phyloP scores from a whole-genome alignment of 2,329 filamentous ascomycete genomes.

The Xylaria arbuscula region DNA sequence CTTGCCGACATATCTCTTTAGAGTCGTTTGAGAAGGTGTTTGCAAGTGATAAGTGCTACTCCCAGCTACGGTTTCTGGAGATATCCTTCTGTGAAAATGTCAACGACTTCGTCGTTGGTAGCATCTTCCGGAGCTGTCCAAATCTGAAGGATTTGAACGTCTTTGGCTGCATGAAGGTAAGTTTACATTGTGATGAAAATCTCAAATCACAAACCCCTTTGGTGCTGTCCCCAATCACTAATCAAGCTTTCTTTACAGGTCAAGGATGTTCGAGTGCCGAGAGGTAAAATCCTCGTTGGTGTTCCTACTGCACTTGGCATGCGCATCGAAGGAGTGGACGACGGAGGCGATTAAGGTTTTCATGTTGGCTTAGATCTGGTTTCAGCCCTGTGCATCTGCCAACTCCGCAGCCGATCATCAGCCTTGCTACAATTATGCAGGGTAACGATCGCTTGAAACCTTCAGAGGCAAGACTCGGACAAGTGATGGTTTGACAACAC shows the following conservation, averaged over 20 bases:
- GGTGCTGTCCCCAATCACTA: conserved; percentile 25
- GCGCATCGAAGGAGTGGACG: conserved; percentile 55
- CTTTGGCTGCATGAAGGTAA: conserved; percentile 74
- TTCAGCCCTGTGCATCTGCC: neutral
- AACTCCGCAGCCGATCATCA: neutral
- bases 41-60: conserved; percentile 68
- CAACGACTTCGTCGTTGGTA: conserved; percentile 71
- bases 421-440: neutral
- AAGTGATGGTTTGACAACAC: neutral
- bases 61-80: conserved; percentile 76
- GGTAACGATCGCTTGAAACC: neutral
- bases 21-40: conserved; percentile 82
- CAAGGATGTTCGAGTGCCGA: conserved; percentile 54
- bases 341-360: conserved; percentile 9
- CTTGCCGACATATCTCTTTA: conserved; percentile 82
- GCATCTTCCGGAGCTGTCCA: conserved; percentile 73
- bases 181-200: conserved; percentile 13
- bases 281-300: conserved; percentile 56
- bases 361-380: neutral
- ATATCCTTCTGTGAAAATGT: conserved; percentile 79
- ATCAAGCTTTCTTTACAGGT: conserved; percentile 44
- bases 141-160: conserved; percentile 69
- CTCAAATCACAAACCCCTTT: neutral
- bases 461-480: neutral
- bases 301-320: conserved; percentile 57